Percentiles rank a stretch among this genome's conserved stretches.
phyloP scores from a whole-genome alignment of 2,329 filamentous ascomycete genomes.

The Sporothrix brunneoviolacea region DNA sequence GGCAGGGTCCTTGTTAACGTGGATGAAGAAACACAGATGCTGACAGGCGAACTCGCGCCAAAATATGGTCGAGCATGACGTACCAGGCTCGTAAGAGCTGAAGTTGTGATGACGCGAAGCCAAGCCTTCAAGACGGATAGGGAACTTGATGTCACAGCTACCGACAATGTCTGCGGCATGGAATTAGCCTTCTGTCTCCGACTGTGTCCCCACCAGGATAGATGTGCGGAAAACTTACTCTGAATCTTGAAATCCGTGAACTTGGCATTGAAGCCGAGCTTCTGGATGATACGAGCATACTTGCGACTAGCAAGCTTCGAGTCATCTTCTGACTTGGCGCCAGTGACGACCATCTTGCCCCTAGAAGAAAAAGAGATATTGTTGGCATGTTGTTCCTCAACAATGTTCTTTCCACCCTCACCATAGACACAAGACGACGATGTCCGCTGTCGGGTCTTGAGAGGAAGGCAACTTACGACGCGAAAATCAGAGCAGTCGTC shows the following conservation, averaged over 20 bases:
- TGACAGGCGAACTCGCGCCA: not conserved
- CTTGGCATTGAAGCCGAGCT: slow-evolving; percentile 98
- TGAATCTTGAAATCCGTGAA: slow-evolving; percentile 99
- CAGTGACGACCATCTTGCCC: slow-evolving; percentile 99
- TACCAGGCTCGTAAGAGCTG: slow-evolving; percentile 98
- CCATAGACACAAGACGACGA: too few species aligned
- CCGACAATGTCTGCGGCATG: slow-evolving; percentile 69
- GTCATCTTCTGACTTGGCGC: slow-evolving; percentile 96
- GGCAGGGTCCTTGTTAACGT: too few species aligned
- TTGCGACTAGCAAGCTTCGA: slow-evolving; percentile 95
- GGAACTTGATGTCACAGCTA: slow-evolving; percentile 99
- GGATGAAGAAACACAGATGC: too few species aligned
- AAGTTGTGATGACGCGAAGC: slow-evolving; percentile 99
- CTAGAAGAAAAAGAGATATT: slow-evolving; percentile 34
- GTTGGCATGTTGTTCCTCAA: slow-evolving; percentile 8
- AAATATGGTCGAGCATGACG: slow-evolving; percentile 33
- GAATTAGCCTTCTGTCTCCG: not conserved
- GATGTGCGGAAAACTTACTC: slow-evolving; percentile 34
- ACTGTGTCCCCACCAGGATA: not conserved
- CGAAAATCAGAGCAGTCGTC: slow-evolving; percentile 96
- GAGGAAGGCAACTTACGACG: slow-evolving; percentile 31
- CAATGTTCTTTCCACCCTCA: too few species aligned
- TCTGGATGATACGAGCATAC: slow-evolving; percentile 99
- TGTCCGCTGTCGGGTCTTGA: too few species aligned
- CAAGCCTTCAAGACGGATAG: slow-evolving; percentile 91